A percentile compares a stretch with the other conserved stretches of the same genome.
Evolutionary conservation across 2,329 filamentous ascomycete genomes (phyloP).

Genomic region (Drechslerella dactyloides): DNA sequence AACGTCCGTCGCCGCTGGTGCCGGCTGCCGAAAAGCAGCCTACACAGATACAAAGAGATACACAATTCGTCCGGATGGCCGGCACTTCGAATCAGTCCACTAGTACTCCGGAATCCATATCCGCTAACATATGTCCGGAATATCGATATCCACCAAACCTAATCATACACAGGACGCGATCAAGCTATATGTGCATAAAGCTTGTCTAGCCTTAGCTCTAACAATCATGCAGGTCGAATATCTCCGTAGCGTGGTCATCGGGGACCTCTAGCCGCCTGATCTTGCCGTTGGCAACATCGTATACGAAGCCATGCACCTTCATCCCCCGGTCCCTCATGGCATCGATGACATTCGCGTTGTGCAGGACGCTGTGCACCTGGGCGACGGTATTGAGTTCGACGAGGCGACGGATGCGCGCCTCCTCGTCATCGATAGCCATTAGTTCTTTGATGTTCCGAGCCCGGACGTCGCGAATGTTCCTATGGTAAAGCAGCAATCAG

Average conservation of each 20-base stretch:
- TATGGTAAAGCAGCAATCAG: background rate
- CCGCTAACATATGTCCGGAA: too few relatives aligned
- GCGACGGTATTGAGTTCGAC: constrained; percentile 78
- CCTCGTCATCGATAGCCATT: constrained; percentile 67
- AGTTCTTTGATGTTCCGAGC: constrained; percentile 70
- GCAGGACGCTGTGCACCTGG: constrained; percentile 71
- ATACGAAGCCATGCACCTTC: constrained; percentile 78
- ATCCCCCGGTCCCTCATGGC: constrained; percentile 74
- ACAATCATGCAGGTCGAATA: constrained; percentile 36
- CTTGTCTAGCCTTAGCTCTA: too few relatives aligned
- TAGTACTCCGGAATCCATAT: too few relatives aligned
- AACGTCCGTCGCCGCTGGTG: too few relatives aligned
- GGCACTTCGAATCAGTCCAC: too few relatives aligned
- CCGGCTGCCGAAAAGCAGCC: too few relatives aligned
- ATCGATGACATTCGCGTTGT: constrained; percentile 72
- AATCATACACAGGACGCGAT: too few relatives aligned
- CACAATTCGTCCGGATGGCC: too few relatives aligned
- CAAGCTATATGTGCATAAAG: too few relatives aligned
- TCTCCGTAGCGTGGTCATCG: constrained; percentile 36
- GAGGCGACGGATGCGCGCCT: constrained; percentile 67
- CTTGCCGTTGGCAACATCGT: constrained; percentile 66
- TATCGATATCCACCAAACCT: too few relatives aligned
- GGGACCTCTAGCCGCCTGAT: constrained; percentile 61
- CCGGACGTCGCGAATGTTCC: constrained; percentile 61
- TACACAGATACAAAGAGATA: too few relatives aligned